A percentile compares a stretch with the other conserved stretches of the same genome.
These are phyloP conservation scores for Boletus sensibilis DNA, from an alignment of 768 basidiomycete species.

Conservation along the genomic window DNA sequence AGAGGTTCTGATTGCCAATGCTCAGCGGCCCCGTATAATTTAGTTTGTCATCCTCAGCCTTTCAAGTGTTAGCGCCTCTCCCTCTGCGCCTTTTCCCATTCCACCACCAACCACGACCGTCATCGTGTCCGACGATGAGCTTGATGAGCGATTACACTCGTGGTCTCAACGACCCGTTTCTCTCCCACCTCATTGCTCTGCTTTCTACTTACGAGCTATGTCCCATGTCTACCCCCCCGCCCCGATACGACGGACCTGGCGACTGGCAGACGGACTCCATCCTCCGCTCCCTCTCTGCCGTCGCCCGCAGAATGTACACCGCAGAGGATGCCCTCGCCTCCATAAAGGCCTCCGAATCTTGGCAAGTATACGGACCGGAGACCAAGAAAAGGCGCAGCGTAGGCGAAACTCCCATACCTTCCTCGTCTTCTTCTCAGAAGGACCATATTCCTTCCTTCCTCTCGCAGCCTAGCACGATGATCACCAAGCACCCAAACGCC, in stretches of 20 bases:
- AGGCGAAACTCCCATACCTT: conserved; percentile 38
- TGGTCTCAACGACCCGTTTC: conserved; percentile 38
- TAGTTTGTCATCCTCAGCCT: conserved; percentile 1
- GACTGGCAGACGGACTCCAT: conserved; percentile 62
- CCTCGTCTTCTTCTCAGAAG: conserved; percentile 29
- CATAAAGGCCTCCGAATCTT: conserved; percentile 39
- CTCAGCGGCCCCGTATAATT: background rate
- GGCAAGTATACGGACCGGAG: conserved; percentile 37
- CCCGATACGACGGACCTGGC: conserved; percentile 53
- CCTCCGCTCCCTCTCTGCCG: conserved; percentile 47
- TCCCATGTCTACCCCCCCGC: conserved; percentile 48
- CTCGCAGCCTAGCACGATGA: conserved; percentile 28
- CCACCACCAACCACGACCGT: conserved; percentile 7
- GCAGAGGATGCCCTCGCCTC: conserved; percentile 49
- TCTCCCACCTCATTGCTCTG: conserved; percentile 55
- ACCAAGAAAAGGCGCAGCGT: conserved; percentile 46
- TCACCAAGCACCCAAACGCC: conserved; percentile 13
- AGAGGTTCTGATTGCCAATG: no score
- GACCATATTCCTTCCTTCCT: conserved; percentile 9
- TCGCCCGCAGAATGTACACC: conserved; percentile 53
- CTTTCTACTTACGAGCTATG: conserved; percentile 60
- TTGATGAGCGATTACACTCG: conserved; percentile 26
- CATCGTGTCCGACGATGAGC: conserved; percentile 34
- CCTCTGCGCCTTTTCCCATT: background rate
- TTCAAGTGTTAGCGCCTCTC: background rate